Evolutionary conservation across 2,329 filamentous ascomycete genomes (phyloP), one percentile per base, ranked within the genome.

Genomic region (Teratosphaeria epicoccoides): DNA sequence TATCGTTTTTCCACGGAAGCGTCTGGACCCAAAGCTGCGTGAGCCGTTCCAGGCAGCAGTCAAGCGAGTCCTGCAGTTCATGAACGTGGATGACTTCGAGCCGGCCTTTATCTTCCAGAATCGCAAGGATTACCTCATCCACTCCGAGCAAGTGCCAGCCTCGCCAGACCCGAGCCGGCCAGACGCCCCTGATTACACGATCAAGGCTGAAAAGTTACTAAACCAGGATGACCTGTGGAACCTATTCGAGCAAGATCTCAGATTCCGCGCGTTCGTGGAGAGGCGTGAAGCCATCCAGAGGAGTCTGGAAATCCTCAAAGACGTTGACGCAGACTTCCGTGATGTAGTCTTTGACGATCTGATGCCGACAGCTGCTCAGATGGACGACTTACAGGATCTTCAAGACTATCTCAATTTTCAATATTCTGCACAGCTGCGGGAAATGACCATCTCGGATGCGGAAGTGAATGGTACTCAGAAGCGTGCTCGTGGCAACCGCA

Each of bases 51-150:
- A 87, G 63, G 87, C 87, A 61, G 87, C 91, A 4, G 84, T 98
- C 50, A 83, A 84, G 60, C 95, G 95, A 68, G 90, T 97, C 10
- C 78, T 98, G 37, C 88, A 96, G 63, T 96, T 97, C 66, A 88
- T 98, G 70, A 88, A 95, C 48, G 82, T 91, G 3, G 90, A 97
- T 58, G 88, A 95, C 60, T 88, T 91, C 61, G 93, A 98, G 69
- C 89, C 96, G 1, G 91, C 93, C 0, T 98, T 95, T 68, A 93
- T 98, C 60, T 96, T 96, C 69, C 91, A 96, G 68, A 93, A 98
- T 65, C 88, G 93, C 55, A 95, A 96, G 70, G 93, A 98, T 68
- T 98, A 97, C 65, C 79, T 98, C 43, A 94, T 98, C 52, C 88
- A 97, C 63, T 86, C 87, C 23, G 84, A 84, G 58, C 89, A 87